Base-by-base conservation (phyloP, 2,329 filamentous ascomycete genomes). In the Trichoderma asperellum region DNA sequence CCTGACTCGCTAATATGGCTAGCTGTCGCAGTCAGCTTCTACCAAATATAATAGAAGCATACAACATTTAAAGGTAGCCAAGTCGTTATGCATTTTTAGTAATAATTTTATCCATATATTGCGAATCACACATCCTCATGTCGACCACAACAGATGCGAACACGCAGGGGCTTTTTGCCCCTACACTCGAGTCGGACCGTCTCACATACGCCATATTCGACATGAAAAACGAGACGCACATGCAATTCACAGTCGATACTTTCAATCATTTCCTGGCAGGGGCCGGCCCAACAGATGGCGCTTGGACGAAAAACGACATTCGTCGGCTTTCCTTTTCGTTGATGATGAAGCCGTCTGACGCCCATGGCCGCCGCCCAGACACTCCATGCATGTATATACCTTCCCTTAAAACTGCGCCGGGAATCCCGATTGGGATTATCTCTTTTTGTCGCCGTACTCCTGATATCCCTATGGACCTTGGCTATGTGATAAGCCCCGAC, bases 381-480 rank as follows among this genome's bases (percentile, higher is more conserved):
- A 43, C 40, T 10, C 18, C 40, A 10, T 43, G 40, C 40, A 40
- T 18, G 2, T 63, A 63, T 24, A n/a, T 63, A 2, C 32, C 21
- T 18, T 49, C 32, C 32, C 16, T 53, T 4, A 49, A 24, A 32
- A 37, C 24, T n/a, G 21, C 32, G 7, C 11, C 47, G 24, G 47
- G 12, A 10, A 24, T 32, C 18, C 60, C 32, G n/a, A 53, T 63
- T 35, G 60, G 60, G 5, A 8, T 63, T 1, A 6, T 63, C 18
- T 53, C 52, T 12, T 34, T 63, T 24, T 63, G 60, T 53, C 60
- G 60, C 32, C 60, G 60, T 16, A 37, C 60, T 8, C 60, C 60
- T 12, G 7, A 8, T 1, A 34, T 63, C 10, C 60, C 60, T 1
- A 11, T 63, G 21, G 60, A 63, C 8, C 8, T 63, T 11, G 60